Evolutionary conservation across 2,329 filamentous ascomycete species (phyloP).

Genomic region (Penicillium digitatum): DNA sequence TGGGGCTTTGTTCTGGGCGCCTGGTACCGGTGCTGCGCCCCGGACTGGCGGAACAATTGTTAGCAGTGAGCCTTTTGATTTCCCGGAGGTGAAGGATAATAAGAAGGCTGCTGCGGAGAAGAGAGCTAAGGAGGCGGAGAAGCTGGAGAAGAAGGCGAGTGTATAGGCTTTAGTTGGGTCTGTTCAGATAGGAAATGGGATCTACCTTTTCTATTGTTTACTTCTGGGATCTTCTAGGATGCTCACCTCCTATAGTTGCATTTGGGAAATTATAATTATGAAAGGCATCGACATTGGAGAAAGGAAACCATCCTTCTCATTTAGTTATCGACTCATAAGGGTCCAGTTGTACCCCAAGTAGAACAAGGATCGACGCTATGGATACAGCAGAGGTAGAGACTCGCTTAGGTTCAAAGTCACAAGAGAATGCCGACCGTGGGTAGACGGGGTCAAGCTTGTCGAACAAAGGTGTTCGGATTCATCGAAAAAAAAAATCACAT

Average conservation of each 20-base stretch:
- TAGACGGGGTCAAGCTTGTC: neutral
- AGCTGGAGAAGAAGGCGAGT: constrained; percentile 11
- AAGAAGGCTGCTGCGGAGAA: constrained; percentile 13
- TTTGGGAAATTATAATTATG: neutral
- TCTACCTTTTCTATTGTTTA: neutral
- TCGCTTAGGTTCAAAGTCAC: neutral
- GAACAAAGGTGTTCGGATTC: neutral
- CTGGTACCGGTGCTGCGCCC: constrained; percentile 46
- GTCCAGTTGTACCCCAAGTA: neutral
- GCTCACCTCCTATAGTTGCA: neutral
- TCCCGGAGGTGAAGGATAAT: constrained; percentile 55
- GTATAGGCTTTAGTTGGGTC: neutral
- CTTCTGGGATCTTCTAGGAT: neutral
- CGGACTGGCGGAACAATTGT: constrained; percentile 52
- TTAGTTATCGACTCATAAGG: neutral
- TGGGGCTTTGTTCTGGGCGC: constrained; percentile 78
- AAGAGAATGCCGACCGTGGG: neutral
- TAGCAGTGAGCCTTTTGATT: constrained; percentile 50
- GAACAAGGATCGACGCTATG: neutral
- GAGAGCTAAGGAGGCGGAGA: constrained; percentile 18
- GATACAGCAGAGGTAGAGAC: neutral
- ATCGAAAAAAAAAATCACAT: constrained; percentile 4
- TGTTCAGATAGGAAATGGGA: neutral
- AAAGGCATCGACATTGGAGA: neutral
- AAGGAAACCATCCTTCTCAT: neutral